A percentile compares a stretch with the other conserved stretches of the same genome.
Evolutionary conservation across 2,329 filamentous ascomycete genomes (phyloP).

Genomic region (Botrytis aclada): DNA sequence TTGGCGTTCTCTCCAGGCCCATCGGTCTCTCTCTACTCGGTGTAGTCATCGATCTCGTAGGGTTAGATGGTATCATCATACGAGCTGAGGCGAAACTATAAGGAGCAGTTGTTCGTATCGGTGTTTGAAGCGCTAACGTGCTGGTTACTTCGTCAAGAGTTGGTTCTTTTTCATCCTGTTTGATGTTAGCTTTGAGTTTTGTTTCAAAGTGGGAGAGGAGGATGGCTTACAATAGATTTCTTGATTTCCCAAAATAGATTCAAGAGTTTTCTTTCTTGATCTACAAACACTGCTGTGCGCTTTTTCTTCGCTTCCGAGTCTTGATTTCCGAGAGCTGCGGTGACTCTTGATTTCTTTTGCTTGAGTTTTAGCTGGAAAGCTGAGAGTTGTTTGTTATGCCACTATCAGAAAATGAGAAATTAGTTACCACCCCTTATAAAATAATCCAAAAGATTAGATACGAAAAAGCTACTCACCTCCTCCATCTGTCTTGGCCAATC

Average conservation of each 20-base stretch:
- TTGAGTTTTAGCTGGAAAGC: background rate
- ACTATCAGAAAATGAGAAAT: background rate
- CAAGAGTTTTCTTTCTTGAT: background rate
- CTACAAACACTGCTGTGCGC: background rate
- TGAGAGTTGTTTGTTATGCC: background rate
- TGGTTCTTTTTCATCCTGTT: background rate
- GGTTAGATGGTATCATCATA: background rate
- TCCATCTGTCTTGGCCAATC: constrained; percentile 6
- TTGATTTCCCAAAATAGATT: constrained; percentile 9
- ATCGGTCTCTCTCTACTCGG: background rate
- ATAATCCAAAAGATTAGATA: background rate
- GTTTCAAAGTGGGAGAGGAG: background rate
- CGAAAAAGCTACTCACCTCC: background rate
- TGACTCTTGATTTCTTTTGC: background rate
- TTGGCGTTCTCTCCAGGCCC: no score
- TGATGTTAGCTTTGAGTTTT: background rate
- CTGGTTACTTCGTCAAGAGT: background rate
- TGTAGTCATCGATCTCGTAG: background rate
- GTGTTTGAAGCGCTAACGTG: background rate
- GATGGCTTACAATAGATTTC: background rate
- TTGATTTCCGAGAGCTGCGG: background rate
- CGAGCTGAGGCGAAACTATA: background rate
- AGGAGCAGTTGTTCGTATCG: background rate
- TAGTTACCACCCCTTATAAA: background rate
- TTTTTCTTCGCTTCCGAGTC: background rate